These are phyloP conservation scores for Sechiopsis laciniata DNA, from an alignment of 306 rosid genomes.

Conservation along the genomic window DNA sequence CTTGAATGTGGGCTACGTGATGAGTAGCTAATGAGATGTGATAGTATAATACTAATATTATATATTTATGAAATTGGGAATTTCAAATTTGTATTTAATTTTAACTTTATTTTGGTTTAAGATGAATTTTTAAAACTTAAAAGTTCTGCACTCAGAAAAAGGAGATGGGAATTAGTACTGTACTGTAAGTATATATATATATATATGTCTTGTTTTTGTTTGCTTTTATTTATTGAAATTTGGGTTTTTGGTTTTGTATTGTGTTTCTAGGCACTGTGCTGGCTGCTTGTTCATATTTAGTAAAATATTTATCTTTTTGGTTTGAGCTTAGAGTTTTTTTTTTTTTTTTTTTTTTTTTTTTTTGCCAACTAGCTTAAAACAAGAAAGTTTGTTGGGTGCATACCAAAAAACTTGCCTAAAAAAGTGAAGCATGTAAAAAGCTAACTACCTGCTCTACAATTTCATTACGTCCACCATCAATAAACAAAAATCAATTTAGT, in stretches of 20 bases:
- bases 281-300: neutral
- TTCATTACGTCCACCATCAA: too few species aligned
- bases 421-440: neutral
- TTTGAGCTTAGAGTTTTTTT: neutral
- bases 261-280: too few species aligned
- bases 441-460: too few species aligned
- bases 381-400: neutral
- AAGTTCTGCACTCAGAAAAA: neutral
- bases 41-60: neutral
- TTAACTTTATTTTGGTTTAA: too few species aligned
- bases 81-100: too few species aligned
- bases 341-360: too few species aligned
- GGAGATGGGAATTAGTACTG: neutral
- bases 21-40: constrained; percentile 5
- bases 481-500: too few species aligned
- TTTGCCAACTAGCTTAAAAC: neutral
- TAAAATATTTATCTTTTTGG: neutral
- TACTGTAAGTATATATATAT: too few species aligned
- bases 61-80: too few species aligned
- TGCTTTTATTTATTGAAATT: too few species aligned
- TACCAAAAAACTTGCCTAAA: neutral
- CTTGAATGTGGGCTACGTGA: constrained; percentile 13
- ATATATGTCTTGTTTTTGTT: neutral
- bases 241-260: too few species aligned
- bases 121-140: neutral